These are phyloP conservation scores for Phaeosphaeriaceae sp. DNA, from an alignment of 2,329 filamentous ascomycete species.

Conservation along the genomic window DNA sequence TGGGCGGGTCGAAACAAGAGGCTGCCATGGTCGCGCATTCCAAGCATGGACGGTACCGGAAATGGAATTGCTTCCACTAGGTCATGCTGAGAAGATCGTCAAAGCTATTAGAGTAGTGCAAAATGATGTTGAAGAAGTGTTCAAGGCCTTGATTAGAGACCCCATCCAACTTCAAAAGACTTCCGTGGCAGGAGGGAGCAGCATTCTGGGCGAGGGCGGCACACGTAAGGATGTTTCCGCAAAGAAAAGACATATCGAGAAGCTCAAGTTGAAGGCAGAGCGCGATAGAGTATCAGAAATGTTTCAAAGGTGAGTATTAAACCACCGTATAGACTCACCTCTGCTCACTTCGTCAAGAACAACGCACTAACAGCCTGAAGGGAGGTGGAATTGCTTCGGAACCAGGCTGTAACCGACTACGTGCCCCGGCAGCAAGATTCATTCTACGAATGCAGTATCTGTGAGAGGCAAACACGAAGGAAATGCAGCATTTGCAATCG, in stretches of 20 bases:
- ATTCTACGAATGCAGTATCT: not conserved
- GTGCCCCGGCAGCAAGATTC: not conserved
- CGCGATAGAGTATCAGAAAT: not conserved
- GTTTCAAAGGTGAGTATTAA: not conserved
- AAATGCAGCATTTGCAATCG: constrained; percentile 24
- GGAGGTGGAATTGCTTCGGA: not conserved
- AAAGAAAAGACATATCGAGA: not conserved
- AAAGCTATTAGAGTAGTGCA: constrained; percentile 24
- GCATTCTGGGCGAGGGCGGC: constrained; percentile 10
- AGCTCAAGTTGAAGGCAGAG: not conserved
- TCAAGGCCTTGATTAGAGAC: constrained; percentile 14
- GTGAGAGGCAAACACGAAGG: constrained; percentile 16
- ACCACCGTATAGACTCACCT: no score
- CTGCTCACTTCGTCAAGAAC: no score
- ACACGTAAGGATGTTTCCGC: constrained; percentile 1
- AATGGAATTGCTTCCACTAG: constrained; percentile 17
- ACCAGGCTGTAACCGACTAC: not conserved
- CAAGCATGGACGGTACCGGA: constrained; percentile 29
- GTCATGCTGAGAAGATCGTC: constrained; percentile 18
- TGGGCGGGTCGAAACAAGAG: constrained; percentile 23
- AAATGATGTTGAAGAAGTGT: constrained; percentile 21
- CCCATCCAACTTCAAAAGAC: constrained; percentile 20
- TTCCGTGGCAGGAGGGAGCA: constrained; percentile 28
- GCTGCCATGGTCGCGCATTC: constrained; percentile 31
- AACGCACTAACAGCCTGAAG: not conserved